These are phyloP conservation scores for Phytophthora idaei DNA, from an alignment of 352 stramenopile genomes.

Conservation along the genomic window DNA sequence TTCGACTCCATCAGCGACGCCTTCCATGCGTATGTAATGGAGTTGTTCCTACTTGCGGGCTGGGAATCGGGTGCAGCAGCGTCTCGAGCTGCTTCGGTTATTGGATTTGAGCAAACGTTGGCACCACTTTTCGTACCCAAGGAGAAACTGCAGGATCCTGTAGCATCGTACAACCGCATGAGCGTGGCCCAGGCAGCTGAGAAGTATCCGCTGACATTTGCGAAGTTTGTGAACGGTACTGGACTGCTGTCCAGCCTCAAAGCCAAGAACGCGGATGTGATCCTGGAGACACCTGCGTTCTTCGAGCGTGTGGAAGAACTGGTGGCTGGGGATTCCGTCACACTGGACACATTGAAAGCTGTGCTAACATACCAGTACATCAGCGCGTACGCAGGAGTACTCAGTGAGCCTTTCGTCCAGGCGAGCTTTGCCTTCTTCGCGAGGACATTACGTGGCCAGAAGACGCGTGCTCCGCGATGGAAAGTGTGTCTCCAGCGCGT, in stretches of 20 bases:
- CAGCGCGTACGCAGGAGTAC: slow-evolving; percentile 33
- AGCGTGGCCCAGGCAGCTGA: slow-evolving; percentile 53
- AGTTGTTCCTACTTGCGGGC: slow-evolving; percentile 74
- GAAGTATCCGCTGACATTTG: slow-evolving; percentile 64
- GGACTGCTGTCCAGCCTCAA: slow-evolving; percentile 35
- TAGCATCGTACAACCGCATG: slow-evolving; percentile 92
- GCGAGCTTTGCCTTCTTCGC: slow-evolving; percentile 92
- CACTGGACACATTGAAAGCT: slow-evolving; percentile 54
- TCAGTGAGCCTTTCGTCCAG: slow-evolving; percentile 84
- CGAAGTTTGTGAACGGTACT: slow-evolving; percentile 57
- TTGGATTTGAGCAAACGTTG: slow-evolving; percentile 86
- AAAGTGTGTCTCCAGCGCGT: slow-evolving; percentile 86
- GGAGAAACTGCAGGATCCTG: slow-evolving; percentile 87
- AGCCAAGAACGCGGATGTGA: slow-evolving; percentile 47
- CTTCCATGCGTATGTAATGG: slow-evolving; percentile 80
- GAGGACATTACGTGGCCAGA: slow-evolving; percentile 75
- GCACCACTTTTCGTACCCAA: slow-evolving; percentile 89
- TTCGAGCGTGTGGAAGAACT: slow-evolving; percentile 62
- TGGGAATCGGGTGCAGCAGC: slow-evolving; percentile 37
- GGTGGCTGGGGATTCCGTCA: slow-evolving; percentile 36
- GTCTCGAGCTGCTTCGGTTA: slow-evolving; percentile 60
- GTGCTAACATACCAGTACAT: slow-evolving; percentile 68
- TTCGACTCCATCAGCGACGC: slow-evolving; percentile 73
- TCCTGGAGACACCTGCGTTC: slow-evolving; percentile 65
- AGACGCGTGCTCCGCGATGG: slow-evolving; percentile 87